Conservation (phyloP, 352 stramenopile genomes). For the Pythium myriotylum region DNA sequence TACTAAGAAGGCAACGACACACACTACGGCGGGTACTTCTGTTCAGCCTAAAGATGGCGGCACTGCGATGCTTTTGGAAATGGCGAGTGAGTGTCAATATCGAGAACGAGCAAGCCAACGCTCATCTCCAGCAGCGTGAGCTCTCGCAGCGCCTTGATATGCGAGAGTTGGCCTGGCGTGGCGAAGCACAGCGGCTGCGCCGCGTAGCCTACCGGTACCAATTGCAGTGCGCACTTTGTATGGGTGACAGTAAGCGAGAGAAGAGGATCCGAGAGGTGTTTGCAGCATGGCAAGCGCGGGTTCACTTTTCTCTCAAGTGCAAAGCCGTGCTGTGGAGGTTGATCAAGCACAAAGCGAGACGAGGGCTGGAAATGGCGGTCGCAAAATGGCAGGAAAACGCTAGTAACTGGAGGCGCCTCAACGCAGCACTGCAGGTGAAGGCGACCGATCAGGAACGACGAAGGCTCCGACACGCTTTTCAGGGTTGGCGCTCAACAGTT, state of each 20-base stretch:
- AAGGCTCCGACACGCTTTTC: not conserved
- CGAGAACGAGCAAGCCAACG: not conserved
- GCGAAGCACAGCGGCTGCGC: constrained; percentile 17
- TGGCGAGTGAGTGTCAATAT: constrained; percentile 3
- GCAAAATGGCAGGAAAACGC: not conserved
- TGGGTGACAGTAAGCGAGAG: constrained; percentile 31
- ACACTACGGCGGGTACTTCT: not conserved
- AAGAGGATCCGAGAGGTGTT: constrained; percentile 19
- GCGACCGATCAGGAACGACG: not conserved
- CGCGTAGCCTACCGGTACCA: constrained; percentile 38
- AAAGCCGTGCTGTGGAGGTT: constrained; percentile 19
- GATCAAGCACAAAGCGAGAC: constrained; percentile 2
- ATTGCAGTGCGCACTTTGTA: constrained; percentile 34
- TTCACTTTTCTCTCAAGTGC: not conserved
- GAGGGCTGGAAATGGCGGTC: not conserved
- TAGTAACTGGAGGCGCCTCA: not conserved
- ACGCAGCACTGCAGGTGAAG: not conserved
- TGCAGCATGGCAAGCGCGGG: constrained; percentile 21
- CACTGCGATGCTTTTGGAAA: constrained; percentile 1
- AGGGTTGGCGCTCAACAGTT: not conserved
- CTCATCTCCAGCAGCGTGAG: constrained; percentile 23
- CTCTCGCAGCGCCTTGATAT: constrained; percentile 26
- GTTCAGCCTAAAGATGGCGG: not conserved
- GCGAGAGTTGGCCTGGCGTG: constrained; percentile 12
- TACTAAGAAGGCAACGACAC: not conserved